Percentiles rank a stretch among this genome's conserved stretches.
These are phyloP conservation scores for Pisolithus tinctorius DNA, from an alignment of 768 basidiomycete genomes.

Conservation along the genomic window DNA sequence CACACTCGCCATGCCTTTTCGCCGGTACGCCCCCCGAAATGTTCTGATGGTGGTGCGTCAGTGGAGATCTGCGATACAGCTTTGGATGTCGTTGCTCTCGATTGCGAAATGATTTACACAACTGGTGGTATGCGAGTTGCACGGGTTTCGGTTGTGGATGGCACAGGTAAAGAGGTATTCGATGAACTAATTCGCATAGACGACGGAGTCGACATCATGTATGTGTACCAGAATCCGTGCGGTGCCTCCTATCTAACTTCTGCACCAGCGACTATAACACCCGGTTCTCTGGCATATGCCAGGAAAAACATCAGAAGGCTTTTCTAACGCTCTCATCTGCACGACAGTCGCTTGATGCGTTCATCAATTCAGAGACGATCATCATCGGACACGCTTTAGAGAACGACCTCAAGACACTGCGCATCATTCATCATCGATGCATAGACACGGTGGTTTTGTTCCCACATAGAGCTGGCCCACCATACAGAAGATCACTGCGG, in stretches of 20 bases:
- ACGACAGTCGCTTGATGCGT: constrained; percentile 56
- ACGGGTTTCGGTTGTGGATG: constrained; percentile 84
- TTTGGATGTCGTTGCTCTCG: constrained; percentile 79
- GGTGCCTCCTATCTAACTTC: constrained; percentile 1
- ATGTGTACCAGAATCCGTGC: constrained; percentile 19
- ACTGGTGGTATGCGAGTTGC: constrained; percentile 91
- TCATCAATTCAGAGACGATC: constrained; percentile 77
- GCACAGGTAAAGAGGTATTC: constrained; percentile 62
- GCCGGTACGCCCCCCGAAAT: constrained; percentile 21
- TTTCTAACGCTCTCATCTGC: constrained; percentile 59
- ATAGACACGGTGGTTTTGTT: constrained; percentile 87
- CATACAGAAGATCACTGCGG: constrained; percentile 72
- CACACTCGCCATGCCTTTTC: constrained; percentile 78
- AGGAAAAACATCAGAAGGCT: constrained; percentile 54
- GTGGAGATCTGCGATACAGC: constrained; percentile 25
- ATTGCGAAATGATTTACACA: constrained; percentile 97
- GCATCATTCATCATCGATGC: constrained; percentile 78
- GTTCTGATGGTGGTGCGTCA: neutral
- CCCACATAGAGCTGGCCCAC: constrained; percentile 73
- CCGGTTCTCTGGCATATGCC: constrained; percentile 77
- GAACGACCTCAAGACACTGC: constrained; percentile 87
- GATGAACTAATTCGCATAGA: constrained; percentile 82
- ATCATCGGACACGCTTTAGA: constrained; percentile 89
- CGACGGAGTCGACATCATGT: constrained; percentile 75
- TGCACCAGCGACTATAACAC: constrained; percentile 79